phyloP scores from a whole-genome alignment of 371 early-diverging fungal genomes.

The Dichotomocladium elegans region DNA sequence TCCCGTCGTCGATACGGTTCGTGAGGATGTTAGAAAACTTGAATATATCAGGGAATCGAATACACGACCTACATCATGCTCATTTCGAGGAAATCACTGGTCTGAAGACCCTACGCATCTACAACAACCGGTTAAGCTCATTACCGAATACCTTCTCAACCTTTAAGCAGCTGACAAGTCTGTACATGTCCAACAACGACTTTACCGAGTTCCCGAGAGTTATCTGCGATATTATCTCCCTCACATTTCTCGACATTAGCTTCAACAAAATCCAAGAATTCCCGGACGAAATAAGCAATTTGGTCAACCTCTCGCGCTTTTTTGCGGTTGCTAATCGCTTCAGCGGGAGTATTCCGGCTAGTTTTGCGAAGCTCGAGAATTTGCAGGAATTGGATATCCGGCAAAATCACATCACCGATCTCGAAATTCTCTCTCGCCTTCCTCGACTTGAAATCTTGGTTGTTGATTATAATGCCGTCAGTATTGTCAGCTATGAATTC shows the following conservation, averaged over 20 bases:
- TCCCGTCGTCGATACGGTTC: conserved; percentile 61
- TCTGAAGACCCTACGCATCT: conserved; percentile 61
- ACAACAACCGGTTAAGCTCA: conserved; percentile 71
- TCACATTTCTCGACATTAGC: conserved; percentile 76
- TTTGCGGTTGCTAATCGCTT: conserved; percentile 73
- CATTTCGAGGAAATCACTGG: conserved; percentile 59
- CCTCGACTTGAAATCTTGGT: conserved; percentile 60
- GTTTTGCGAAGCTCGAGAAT: conserved; percentile 55
- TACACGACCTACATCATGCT: conserved; percentile 63
- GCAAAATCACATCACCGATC: conserved; percentile 66
- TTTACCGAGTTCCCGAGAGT: conserved; percentile 63
- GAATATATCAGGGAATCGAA: conserved; percentile 77
- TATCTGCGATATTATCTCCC: conserved; percentile 54
- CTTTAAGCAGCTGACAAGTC: conserved; percentile 54
- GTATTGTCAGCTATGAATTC: conserved; percentile 38
- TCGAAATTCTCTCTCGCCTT: conserved; percentile 56
- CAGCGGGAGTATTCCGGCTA: conserved; percentile 63
- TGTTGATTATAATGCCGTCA: conserved; percentile 71
- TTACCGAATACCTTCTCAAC: conserved; percentile 60
- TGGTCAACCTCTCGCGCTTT: conserved; percentile 60
- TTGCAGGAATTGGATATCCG: conserved; percentile 75
- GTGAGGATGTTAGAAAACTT: conserved; percentile 60
- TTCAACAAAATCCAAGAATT: conserved; percentile 77
- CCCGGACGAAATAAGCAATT: conserved; percentile 70
- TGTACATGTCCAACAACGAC: conserved; percentile 83